Percentiles rank a stretch among this genome's conserved stretches.
These are phyloP conservation scores for Amylocarpus encephaloides DNA, from an alignment of 2,329 filamentous ascomycete genomes.

Conservation along the genomic window DNA sequence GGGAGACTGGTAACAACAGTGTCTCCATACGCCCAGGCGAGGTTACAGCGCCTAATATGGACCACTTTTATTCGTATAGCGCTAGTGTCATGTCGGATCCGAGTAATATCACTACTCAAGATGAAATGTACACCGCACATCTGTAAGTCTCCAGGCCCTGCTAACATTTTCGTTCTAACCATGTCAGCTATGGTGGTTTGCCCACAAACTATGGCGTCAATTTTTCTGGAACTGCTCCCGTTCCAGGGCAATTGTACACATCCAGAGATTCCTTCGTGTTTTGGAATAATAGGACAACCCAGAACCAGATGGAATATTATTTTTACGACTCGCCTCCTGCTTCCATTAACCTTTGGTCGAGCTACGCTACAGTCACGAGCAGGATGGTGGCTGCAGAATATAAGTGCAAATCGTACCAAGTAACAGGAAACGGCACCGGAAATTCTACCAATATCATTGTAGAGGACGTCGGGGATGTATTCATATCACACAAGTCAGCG, in stretches of 20 bases:
- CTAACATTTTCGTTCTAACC: neutral
- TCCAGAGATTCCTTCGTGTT: conserved; percentile 2
- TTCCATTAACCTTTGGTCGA: conserved; percentile 4
- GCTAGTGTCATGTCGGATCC: conserved; percentile 15
- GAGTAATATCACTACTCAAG: conserved; percentile 18
- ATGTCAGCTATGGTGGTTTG: conserved; percentile 35
- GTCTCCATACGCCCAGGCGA: conserved; percentile 32
- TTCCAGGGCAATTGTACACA: conserved; percentile 23
- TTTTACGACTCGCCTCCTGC: conserved; percentile 33
- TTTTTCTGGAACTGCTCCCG: conserved; percentile 21
- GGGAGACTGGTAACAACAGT: conserved; percentile 33
- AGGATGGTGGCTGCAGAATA: conserved; percentile 31
- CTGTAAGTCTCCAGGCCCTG: conserved; percentile 22
- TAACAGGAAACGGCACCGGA: conserved; percentile 32
- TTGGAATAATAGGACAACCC: neutral
- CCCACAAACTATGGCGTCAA: conserved; percentile 30
- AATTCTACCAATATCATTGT: conserved; percentile 27
- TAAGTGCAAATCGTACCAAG: conserved; percentile 29
- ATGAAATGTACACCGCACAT: conserved; percentile 39
- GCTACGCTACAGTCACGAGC: conserved; percentile 30
- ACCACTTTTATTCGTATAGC: conserved; percentile 30
- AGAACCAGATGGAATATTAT: conserved; percentile 27
- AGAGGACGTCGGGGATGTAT: conserved; percentile 19
- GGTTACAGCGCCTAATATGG: conserved; percentile 35
- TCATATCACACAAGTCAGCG: conserved; percentile 23